Evolutionary conservation across 345 rosid species (phyloP), one percentile per base, ranked within the genome.

Genomic region (Adansonia digitata): DNA sequence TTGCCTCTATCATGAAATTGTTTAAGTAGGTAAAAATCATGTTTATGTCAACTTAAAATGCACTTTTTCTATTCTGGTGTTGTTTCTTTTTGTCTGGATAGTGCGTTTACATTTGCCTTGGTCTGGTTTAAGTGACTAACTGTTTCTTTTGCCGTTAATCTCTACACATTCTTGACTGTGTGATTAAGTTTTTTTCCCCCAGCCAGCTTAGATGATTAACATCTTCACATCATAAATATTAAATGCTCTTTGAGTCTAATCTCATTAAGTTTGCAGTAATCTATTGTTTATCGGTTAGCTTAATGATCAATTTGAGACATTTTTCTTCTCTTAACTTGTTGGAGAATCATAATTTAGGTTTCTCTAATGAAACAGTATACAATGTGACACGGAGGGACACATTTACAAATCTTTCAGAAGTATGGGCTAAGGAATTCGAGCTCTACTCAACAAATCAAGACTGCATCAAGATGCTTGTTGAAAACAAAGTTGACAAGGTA

Each of bases 361-460:
- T 27, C 11, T 69, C 22, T 34, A 48, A 5, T 72, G n/a, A n/a
- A 22, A 70, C 88, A 90, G 94, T 90, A 12, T 90, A 90, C 75
- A 91, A 90, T 57, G 94, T 88, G 57, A 88, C 94, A 51, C 77
- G 89, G 51, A 79, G 94, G 75, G 94, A 90, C 14, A 90, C 94
- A 52, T 90, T 88, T 79, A 86, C 91, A 55, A 85, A 90, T 70
- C 84, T 90, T 34, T 82, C 90, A 39, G 90, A 88, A 43, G 76
- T 90, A 64, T 90, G 94, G 94, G 86, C 90, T n/a, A 90, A 88
- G 76, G 94, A 90, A 79, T 85, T 90, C 72, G 91, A 90, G 59
- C 71, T 86, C 74, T 88, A 94, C 86, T 89, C 94, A 1, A 94
- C 97, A 40, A 94, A 90, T 82, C 97, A 88, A 81, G 96, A 92